Evolutionary conservation across 164 flowering plant species (phyloP), one percentile per base, ranked within the genome.

Genomic region (Tetrastigma voinierianum): DNA sequence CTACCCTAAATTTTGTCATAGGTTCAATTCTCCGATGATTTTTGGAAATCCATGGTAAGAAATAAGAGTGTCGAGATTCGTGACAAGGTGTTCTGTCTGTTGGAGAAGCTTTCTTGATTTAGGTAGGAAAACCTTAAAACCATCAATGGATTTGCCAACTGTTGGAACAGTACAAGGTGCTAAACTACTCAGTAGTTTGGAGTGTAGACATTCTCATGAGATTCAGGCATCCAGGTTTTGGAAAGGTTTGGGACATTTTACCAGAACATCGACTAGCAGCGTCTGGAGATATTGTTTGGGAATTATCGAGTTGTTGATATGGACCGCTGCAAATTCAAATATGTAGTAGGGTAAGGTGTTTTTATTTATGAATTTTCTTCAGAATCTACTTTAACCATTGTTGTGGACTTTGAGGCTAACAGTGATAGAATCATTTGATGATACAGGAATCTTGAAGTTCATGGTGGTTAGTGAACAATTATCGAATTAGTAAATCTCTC

Each of bases 201-300:
- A 15, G 61, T n/a, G 56, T 67, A 12, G 76, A 75, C 24, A 15
- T 75, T 48, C 11, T 44, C 1, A 14, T n/a, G 55, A n/a, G 40
- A 44, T 9, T 44, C 58, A 1, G 10, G 57, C 8, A 17, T 54
- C n/a, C 74, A 75, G 51, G 68, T 67, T 32, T 44, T 75, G 67
- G n/a, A n/a, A 67, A 64, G 78, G 68, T 71, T 20, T 75, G 71
- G 69, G 56, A 61, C 47, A 44, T 73, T 51, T 19, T 72, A 60
- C 63, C 59, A 51, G 62, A 2, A 40, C 67, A 9, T 61, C 74
- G 9, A 57, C 51, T 67, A 9, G 64, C 61, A 51, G 43, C 46
- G 20, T 20, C 51, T 74, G 1, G 66, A 69, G 15, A 61, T 2
- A 20, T 1, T 52, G 0, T 69, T 23, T 4, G 40, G 12, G 23